Base-by-base conservation (phyloP, 768 basidiomycete species). In the Arthromyces matolae region DNA sequence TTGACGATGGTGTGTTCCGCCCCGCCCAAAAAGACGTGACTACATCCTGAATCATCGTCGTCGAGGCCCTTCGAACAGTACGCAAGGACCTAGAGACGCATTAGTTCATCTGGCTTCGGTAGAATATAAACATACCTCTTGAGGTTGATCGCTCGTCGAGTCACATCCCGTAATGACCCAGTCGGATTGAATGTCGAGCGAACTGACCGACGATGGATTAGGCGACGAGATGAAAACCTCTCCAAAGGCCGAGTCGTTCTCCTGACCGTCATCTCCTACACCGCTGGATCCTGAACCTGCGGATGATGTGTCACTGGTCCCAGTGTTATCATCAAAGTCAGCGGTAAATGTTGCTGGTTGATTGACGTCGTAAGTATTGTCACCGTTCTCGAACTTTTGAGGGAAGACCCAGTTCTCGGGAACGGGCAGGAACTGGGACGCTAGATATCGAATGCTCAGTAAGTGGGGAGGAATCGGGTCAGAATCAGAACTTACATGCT, bases 221-320 rank as follows among this genome's bases (percentile, higher is more conserved):
- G 40, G 40, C 25, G 40, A 42, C 12, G 40, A 42, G 18, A 42
- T 42, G 25, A 42, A 42, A 12, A 42, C 40, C 13, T 42, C 40
- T 25, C 40, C 40, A 18, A 42, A 42, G 23, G 38, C 38, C 10
- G 38, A 39, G 14, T 39, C 38, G 7, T 39, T 39, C 23, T 39
- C 38, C 38, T 24, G 22, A 24, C 38, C 22, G 1, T 39, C 38
- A 7, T 39, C 23, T n/a, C 13, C 38, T 24, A 39, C 25, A 22
- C 38, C 38, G 25, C 22, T 39, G 25, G 38, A 39, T 9, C 38
- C 38, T 39, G 38, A 39, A 16, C 38, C 38, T 3, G 5, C 25
- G 8, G 38, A 39, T 24, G 23, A 24, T 9, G 14, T 8, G 7
- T 39, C 38, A n/a, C 23, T 39, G 23, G 23, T 39, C 23, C 22